Evolutionary conservation across 139 green algal species (phyloP), one percentile per base, ranked within the genome.

Genomic region (Chlorokybus atmophyticus): DNA sequence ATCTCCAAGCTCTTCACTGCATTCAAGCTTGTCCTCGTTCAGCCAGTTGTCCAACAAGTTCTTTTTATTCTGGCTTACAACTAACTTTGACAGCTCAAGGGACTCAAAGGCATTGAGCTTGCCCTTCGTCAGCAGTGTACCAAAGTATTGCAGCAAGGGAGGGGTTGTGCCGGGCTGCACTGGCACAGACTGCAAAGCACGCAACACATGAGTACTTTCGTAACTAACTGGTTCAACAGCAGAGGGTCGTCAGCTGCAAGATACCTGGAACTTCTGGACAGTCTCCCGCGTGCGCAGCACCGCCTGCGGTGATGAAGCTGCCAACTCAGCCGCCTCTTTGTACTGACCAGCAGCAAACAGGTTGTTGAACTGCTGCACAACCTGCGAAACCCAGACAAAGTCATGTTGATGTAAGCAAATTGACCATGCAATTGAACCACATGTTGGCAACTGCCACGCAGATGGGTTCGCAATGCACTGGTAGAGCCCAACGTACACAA

Each of bases 41-140:
- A 89, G 85, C 92, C 92, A 99, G 75, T 91, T 94, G 64, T 87
- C 82, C 29, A 99, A 75, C 62, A 99, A 79, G 29, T 93, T 84
- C 79, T 97, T 96, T 82, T 97, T 97, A 79, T 94, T 94, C 70
- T 99, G 92, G 47, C 57, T 66, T 56, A 99, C 72, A 41, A 97
- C 91, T 50, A 99, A 81, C 62, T 79, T 72, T 21, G 83, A 82
- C 40, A 99, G 83, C 80, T 99, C 92, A 21, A 87, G 76, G 28
- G 71, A 86, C 79, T 99, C 92, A 38, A 84, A 75, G 0, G 62
- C 69, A 66, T 99, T 99, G 2, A 99, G 82, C 64, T 83, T 83
- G 61, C 82, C 84, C 50, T 83, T 82, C 59, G 83, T 83, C 53
- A 99, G 82, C 71, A 98, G 81, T 32, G 85, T 87, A 35, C 92